Evolutionary conservation across 2,329 filamentous ascomycete species (phyloP).

Genomic region (Aspergillus ochraceoroseus): DNA sequence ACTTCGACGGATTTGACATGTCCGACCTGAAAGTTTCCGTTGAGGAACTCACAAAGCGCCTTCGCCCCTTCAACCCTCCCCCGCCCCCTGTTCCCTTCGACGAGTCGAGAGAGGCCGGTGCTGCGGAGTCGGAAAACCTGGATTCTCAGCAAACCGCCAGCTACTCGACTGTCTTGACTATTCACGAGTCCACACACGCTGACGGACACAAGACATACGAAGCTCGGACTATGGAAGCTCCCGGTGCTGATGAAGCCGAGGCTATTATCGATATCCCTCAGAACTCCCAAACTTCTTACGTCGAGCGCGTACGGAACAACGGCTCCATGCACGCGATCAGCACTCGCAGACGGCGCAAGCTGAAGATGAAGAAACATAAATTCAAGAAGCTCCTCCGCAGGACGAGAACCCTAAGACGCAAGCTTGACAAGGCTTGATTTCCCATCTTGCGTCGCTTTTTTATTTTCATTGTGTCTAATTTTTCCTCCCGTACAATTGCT

Average conservation of each 20-base stretch:
- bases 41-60: constrained; percentile 63
- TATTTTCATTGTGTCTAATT: constrained; percentile 4
- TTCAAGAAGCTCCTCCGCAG: constrained; percentile 98
- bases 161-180: constrained; percentile 49
- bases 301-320: constrained; percentile 61
- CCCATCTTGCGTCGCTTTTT: constrained; percentile 10
- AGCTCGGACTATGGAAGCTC: constrained; percentile 37
- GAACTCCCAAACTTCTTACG: constrained; percentile 47
- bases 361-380: constrained; percentile 99
- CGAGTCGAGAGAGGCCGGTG: constrained; percentile 33
- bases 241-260: constrained; percentile 28
- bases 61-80: constrained; percentile 80
- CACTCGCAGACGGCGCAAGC: constrained; percentile 83
- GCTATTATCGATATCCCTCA: constrained; percentile 56
- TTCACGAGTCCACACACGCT: constrained; percentile 50
- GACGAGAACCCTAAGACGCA: constrained; percentile 81
- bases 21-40: constrained; percentile 61
- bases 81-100: constrained; percentile 64
- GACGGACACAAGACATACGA: constrained; percentile 50
- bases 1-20: constrained; percentile 49
- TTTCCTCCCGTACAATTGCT: no score
- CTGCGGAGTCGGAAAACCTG: constrained; percentile 38
- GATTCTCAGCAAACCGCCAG: constrained; percentile 36
- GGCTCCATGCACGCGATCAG: constrained; percentile 72
- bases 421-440: constrained; percentile 63